Percentiles rank a stretch among this genome's conserved stretches.
Conservation (phyloP, 1,139 yeast species). For the Pichia sp. region DNA sequence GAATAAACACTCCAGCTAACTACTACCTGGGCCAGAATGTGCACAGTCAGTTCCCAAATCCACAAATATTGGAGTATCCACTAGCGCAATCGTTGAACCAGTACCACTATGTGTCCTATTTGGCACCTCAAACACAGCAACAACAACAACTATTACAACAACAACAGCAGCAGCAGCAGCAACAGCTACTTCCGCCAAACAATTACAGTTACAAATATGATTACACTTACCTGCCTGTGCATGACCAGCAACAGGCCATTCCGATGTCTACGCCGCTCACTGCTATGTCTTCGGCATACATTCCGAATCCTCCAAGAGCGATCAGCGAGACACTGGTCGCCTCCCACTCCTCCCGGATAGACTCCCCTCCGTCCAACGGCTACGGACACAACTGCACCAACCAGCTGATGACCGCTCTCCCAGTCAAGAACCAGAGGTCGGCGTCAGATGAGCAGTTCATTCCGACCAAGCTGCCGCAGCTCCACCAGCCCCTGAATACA, state of each 20-base stretch:
- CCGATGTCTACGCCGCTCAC: background rate
- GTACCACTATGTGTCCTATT: conserved; percentile 1
- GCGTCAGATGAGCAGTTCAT: background rate
- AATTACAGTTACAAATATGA: conserved; percentile 4
- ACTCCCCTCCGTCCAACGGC: background rate
- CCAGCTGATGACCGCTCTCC: background rate
- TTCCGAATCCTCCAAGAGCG: background rate
- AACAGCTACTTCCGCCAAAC: conserved; percentile 3
- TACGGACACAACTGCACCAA: background rate
- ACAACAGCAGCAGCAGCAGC: conserved; percentile 2
- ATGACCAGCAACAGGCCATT: background rate
- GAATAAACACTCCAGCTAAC: background rate
- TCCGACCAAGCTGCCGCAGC: background rate
- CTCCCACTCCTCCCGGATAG: background rate
- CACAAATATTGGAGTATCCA: background rate
- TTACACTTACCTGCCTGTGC: background rate
- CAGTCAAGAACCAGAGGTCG: background rate
- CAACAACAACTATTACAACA: conserved; percentile 1
- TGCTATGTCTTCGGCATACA: background rate
- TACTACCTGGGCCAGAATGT: background rate
- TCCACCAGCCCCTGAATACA: background rate
- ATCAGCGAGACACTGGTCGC: background rate
- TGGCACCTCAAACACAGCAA: conserved; percentile 5
- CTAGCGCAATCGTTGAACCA: background rate
- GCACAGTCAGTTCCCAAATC: conserved; percentile 6